Evolutionary conservation across 2,329 filamentous ascomycete genomes (phyloP), one percentile per base, ranked within the genome.

Genomic region (Penicillium sp.): DNA sequence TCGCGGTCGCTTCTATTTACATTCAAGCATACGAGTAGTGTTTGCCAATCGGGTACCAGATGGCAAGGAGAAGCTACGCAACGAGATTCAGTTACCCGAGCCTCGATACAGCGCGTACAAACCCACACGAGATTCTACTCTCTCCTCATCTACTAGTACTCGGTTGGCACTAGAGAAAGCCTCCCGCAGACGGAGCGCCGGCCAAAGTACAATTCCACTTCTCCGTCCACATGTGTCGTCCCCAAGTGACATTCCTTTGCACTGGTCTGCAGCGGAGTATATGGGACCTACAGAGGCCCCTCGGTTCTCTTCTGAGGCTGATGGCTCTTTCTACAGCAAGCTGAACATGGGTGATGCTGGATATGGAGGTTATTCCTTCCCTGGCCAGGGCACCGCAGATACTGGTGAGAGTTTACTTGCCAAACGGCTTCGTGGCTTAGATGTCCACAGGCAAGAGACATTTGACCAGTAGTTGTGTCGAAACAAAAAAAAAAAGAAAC

Each of bases 1-100:
- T 0, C 86, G 83, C 48, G 88, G 87, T 4, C 81, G 90, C 9
- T 94, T 83, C 63, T 97, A 89, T 56, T 73, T 98, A 4, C 93
- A 97, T 71, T 94, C 93, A 57, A 88, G 81, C 54, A 86, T 97
- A 43, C 83, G 93, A 10, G 87, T 97, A 23, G 91, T 98, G 3
- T 98, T 98, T 62, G 93, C 93, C 38, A 97, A 97, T 60, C 81
- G 93, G 17, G 91, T 96, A 0, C 91, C 93, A 0, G 93, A 97
- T 55, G 91, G 88, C 27, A 95, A 96, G 61, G 91, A 97, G 66
- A 91, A 84, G 59, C 75, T 98, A 26, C 78, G 84, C 20, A 96
- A 94, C 57, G 93, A 98, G 62, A 84, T 91, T 4, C 89, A 93
- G 25, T 77, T 86, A 44, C 91, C 91, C 0, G 89, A 96, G 53